phyloP scores from a whole-genome alignment of 1,284 basidiomycete species.

The Malassezia furfur region DNA sequence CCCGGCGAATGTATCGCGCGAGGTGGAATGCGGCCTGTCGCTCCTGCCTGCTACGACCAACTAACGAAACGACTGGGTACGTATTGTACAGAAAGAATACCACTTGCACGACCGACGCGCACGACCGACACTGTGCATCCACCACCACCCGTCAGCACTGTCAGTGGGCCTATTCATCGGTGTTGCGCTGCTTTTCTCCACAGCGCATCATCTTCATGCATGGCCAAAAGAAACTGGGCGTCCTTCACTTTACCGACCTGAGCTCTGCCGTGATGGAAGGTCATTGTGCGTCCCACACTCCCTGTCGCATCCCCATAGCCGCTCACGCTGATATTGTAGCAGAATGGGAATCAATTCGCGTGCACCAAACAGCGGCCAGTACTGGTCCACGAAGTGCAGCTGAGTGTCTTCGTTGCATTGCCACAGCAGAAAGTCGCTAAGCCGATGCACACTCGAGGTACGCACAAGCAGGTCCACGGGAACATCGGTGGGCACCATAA shows the following conservation, averaged over 20 bases:
- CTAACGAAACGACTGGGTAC: too few species aligned
- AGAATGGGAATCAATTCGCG: slow-evolving; percentile 75
- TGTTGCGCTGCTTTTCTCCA: slow-evolving; percentile 9
- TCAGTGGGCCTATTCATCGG: slow-evolving; percentile 20
- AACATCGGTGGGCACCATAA: slow-evolving; percentile 50
- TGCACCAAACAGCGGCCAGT: slow-evolving; percentile 91
- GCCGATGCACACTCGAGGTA: slow-evolving; percentile 77
- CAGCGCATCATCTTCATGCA: slow-evolving; percentile 18
- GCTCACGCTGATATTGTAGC: slow-evolving; percentile 65
- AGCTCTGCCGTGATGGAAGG: slow-evolving; percentile 10
- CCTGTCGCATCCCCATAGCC: neutral
- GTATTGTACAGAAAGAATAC: neutral
- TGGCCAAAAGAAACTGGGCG: slow-evolving; percentile 17
- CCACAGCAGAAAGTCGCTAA: slow-evolving; percentile 91
- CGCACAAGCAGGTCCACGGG: slow-evolving; percentile 83
- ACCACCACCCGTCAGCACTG: neutral
- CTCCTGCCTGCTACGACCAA: too few species aligned
- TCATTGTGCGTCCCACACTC: slow-evolving; percentile 15
- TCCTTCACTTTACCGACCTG: slow-evolving; percentile 16
- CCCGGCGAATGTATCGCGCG: slow-evolving; percentile 30
- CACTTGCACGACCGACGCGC: neutral
- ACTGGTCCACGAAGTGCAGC: slow-evolving; percentile 78
- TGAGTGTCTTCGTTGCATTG: slow-evolving; percentile 73
- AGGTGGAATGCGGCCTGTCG: slow-evolving; percentile 30
- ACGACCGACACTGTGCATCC: neutral